phyloP scores from a whole-genome alignment of 331 rosid species.

The Stylosanthes scabra region DNA sequence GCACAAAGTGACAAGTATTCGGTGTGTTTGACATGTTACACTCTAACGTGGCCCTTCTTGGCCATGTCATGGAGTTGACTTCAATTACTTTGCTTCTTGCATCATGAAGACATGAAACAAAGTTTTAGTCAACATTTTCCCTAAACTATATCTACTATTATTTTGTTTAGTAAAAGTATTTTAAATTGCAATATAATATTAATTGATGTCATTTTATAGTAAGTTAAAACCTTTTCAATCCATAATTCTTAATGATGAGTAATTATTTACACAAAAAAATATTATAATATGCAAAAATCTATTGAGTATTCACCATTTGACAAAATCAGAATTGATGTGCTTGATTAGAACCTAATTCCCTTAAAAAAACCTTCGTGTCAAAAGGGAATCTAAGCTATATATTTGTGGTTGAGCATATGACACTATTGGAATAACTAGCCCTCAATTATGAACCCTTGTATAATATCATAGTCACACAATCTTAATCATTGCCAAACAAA shows the following conservation, averaged over 20 bases:
- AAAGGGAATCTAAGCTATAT: constrained; percentile 16
- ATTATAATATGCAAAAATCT: not conserved
- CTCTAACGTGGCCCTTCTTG: constrained; percentile 3
- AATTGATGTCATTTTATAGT: too few relatives aligned
- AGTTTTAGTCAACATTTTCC: not conserved
- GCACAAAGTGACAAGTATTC: constrained; percentile 25
- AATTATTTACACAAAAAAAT: not conserved
- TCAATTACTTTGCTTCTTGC: constrained; percentile 6
- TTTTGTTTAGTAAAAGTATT: too few relatives aligned
- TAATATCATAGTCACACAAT: constrained; percentile 31
- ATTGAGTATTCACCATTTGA: not conserved
- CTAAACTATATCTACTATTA: not conserved
- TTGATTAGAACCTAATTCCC: constrained; percentile 12
- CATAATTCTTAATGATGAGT: not conserved
- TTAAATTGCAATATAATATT: too few relatives aligned
- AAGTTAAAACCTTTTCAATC: not conserved
- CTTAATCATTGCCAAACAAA: constrained; percentile 36
- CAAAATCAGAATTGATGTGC: constrained; percentile 17
- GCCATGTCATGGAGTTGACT: constrained; percentile 4
- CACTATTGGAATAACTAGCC: constrained; percentile 38
- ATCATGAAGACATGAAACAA: not conserved
- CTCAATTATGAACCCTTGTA: constrained; percentile 31
- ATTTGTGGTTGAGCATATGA: constrained; percentile 34
- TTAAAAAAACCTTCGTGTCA: constrained; percentile 9
- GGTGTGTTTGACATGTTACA: constrained; percentile 20